Conservation (phyloP, 2,329 filamentous ascomycete species). For the Pyrenochaeta sp. region DNA sequence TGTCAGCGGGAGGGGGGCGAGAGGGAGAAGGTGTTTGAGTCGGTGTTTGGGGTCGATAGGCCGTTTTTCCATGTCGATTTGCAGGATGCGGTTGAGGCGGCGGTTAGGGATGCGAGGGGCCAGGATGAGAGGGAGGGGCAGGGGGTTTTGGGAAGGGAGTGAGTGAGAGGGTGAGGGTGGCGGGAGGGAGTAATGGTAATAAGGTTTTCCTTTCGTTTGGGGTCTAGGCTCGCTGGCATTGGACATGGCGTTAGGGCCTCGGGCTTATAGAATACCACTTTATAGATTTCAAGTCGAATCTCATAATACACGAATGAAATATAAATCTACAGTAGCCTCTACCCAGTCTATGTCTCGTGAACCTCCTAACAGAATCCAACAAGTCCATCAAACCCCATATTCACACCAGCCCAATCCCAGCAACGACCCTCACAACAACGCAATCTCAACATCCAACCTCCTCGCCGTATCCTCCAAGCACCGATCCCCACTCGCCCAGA, state of each 20-base stretch:
- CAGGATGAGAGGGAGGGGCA: slow-evolving; percentile 16
- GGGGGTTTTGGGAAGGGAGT: neutral
- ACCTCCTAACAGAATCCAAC: too few species aligned
- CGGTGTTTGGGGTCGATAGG: slow-evolving; percentile 31
- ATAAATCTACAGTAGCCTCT: too few species aligned
- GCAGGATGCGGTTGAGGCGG: slow-evolving; percentile 37
- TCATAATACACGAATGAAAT: too few species aligned
- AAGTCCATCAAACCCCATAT: too few species aligned
- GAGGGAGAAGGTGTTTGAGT: neutral
- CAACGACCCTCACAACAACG: slow-evolving; percentile 1
- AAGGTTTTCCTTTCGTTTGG: too few species aligned
- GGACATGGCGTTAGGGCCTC: too few species aligned
- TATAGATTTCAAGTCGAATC: too few species aligned
- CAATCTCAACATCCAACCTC: slow-evolving; percentile 3
- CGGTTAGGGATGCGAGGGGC: slow-evolving; percentile 31
- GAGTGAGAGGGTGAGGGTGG: neutral
- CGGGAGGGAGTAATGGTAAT: too few species aligned
- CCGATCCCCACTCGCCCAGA: neutral
- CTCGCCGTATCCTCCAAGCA: slow-evolving; percentile 1
- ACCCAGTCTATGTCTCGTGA: too few species aligned
- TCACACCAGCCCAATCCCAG: too few species aligned
- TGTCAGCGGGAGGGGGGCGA: neutral
- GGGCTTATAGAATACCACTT: too few species aligned
- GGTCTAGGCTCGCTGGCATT: too few species aligned
- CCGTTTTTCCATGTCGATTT: slow-evolving; percentile 42